These are phyloP conservation scores for Esteya vermicola DNA, from an alignment of 2,329 filamentous ascomycete genomes.

Conservation along the genomic window DNA sequence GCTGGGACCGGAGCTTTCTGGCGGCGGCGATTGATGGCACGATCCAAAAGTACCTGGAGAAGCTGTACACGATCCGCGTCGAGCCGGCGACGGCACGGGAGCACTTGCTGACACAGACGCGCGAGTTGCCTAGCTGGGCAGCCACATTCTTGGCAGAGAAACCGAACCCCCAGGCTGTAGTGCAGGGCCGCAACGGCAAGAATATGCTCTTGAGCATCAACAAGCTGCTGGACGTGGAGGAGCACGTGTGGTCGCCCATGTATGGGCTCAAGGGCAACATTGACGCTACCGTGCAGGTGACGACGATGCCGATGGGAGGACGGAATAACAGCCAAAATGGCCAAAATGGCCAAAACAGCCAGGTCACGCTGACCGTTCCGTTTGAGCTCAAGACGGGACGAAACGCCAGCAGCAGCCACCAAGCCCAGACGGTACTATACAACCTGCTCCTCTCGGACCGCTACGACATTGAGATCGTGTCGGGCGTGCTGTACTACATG, in stretches of 20 bases:
- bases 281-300: slow-evolving; percentile 86
- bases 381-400: slow-evolving; percentile 94
- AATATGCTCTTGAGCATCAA: slow-evolving; percentile 73
- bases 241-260: slow-evolving; percentile 96
- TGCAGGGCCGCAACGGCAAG: slow-evolving; percentile 66
- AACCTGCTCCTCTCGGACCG: slow-evolving; percentile 84
- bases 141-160: slow-evolving; percentile 59
- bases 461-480: slow-evolving; percentile 84
- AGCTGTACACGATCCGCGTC: slow-evolving; percentile 76
- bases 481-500: slow-evolving; percentile 89
- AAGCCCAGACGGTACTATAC: slow-evolving; percentile 89
- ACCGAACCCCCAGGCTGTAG: slow-evolving; percentile 47
- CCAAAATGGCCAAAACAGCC: slow-evolving; percentile 25
- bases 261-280: slow-evolving; percentile 97
- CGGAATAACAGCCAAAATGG: slow-evolving; percentile 10
- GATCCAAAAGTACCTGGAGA: slow-evolving; percentile 69
- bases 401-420: slow-evolving; percentile 66
- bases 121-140: slow-evolving; percentile 72
- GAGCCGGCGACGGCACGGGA: slow-evolving; percentile 58
- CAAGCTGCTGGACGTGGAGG: slow-evolving; percentile 90
- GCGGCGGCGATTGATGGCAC: slow-evolving; percentile 50
- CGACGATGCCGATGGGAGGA: slow-evolving; percentile 46
- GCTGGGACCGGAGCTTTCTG: slow-evolving; percentile 62
- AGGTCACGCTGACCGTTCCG: slow-evolving; percentile 60
- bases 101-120: slow-evolving; percentile 71